A percentile compares a stretch with the other conserved stretches of the same genome.
These are phyloP conservation scores for Centaurea solstitialis DNA, from an alignment of 129 eudicot genomes.

Conservation along the genomic window DNA sequence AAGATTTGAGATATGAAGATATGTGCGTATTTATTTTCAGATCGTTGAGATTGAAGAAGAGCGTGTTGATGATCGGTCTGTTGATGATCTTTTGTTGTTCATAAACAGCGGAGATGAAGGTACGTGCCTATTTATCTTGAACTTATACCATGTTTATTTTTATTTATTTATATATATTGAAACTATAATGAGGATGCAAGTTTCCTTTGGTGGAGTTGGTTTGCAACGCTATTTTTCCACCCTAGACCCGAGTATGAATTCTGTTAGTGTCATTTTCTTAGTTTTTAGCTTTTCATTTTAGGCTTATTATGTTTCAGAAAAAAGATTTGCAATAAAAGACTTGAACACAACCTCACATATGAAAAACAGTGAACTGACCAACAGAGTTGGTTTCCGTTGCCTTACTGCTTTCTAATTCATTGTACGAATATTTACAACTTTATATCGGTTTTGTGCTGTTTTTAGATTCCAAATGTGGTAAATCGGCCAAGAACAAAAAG, in stretches of 20 bases:
- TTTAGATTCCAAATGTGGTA: constrained; percentile 61
- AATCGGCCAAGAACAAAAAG: constrained; percentile 55
- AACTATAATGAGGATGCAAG: too few species aligned
- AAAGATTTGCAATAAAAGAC: too few species aligned
- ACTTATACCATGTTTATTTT: not conserved
- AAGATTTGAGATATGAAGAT: not conserved
- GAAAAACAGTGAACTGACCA: too few species aligned
- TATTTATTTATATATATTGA: too few species aligned
- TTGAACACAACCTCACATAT: too few species aligned
- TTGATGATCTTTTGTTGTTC: constrained; percentile 78
- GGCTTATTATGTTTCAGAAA: too few species aligned
- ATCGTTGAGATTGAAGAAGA: constrained; percentile 59
- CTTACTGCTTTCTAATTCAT: not conserved
- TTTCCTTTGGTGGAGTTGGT: too few species aligned
- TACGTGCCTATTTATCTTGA: constrained; percentile 20
- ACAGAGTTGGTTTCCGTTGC: too few species aligned
- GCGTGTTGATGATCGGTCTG: constrained; percentile 68
- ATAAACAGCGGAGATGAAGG: constrained; percentile 75
- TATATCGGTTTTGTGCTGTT: constrained; percentile 10
- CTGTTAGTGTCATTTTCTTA: too few species aligned
- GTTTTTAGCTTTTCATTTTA: too few species aligned
- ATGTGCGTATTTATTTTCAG: constrained; percentile 26
- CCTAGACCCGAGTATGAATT: too few species aligned
- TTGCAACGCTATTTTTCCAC: too few species aligned
- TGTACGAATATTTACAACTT: not conserved